A percentile compares a stretch with the other conserved stretches of the same genome.
These are phyloP conservation scores for Vaccinium macrocarpon DNA, from an alignment of 148 eudicot species.

Conservation along the genomic window DNA sequence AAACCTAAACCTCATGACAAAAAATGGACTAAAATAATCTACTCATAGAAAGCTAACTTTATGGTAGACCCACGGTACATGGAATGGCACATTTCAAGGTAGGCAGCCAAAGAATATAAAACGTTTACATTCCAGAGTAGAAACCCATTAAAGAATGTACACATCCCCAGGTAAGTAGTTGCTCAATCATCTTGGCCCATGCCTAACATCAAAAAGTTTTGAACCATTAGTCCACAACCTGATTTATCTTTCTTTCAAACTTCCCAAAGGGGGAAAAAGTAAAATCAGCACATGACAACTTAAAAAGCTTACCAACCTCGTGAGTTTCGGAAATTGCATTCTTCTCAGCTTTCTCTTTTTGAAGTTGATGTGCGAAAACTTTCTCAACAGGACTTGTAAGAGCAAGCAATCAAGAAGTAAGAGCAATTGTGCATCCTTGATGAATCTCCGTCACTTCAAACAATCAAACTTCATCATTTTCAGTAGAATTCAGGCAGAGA, in stretches of 20 bases:
- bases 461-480: too few relatives aligned
- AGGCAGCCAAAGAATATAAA: not conserved
- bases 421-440: too few relatives aligned
- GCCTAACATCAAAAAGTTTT: not conserved
- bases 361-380: too few relatives aligned
- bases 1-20: not conserved
- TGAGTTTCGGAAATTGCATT: too few relatives aligned
- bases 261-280: not conserved
- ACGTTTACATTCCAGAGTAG: not conserved
- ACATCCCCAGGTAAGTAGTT: not conserved
- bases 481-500: too few relatives aligned
- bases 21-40: not conserved
- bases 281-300: not conserved
- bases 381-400: too few relatives aligned
- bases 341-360: too few relatives aligned
- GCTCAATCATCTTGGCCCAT: not conserved
- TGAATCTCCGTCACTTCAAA: too few relatives aligned
- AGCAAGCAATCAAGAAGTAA: too few relatives aligned
- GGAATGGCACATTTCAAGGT: not conserved
- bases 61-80: not conserved
- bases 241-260: not conserved
- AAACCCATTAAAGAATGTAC: not conserved
- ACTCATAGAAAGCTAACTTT: not conserved
- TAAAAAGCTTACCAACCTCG: too few relatives aligned
- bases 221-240: not conserved